phyloP scores from a whole-genome alignment of 2,329 filamentous ascomycete species.

The Plectosphaerella cucumerina region DNA sequence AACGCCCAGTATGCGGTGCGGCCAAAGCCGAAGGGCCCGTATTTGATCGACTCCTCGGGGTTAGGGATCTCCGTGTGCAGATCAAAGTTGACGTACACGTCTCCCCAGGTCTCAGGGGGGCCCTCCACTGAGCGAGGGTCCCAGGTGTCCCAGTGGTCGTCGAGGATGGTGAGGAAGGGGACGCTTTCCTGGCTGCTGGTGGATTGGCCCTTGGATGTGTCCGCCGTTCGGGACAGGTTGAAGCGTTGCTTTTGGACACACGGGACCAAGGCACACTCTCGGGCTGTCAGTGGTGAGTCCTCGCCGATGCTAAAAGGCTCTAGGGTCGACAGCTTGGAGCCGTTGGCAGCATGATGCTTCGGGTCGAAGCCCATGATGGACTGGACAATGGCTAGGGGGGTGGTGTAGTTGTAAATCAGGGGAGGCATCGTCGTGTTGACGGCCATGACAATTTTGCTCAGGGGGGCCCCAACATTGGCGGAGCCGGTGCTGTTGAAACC shows the following conservation, averaged over 20 bases:
- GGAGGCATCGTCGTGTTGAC: conserved; percentile 3
- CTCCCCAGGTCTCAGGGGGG: background rate
- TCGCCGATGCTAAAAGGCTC: background rate
- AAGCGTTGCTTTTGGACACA: conserved; percentile 4
- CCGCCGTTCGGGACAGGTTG: background rate
- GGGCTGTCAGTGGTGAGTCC: background rate
- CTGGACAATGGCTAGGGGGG: conserved; percentile 4
- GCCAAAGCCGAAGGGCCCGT: background rate
- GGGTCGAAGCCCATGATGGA: conserved; percentile 2
- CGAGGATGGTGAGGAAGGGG: background rate
- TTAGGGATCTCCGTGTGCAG: background rate
- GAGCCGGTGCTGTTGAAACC: background rate
- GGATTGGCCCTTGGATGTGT: background rate
- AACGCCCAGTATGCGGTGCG: background rate
- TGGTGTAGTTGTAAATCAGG: conserved; percentile 3
- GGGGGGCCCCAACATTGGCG: background rate
- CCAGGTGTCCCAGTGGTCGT: background rate
- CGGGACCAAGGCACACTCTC: conserved; percentile 2
- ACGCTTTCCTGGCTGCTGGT: background rate
- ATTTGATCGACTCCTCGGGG: background rate
- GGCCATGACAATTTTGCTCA: background rate
- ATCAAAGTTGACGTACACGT: background rate
- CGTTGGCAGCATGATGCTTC: background rate
- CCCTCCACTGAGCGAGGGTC: background rate
- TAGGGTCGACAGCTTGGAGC: background rate